Evolutionary conservation across 345 rosid species (phyloP), one percentile per base, ranked within the genome.

Genomic region (Camelina sativa): DNA sequence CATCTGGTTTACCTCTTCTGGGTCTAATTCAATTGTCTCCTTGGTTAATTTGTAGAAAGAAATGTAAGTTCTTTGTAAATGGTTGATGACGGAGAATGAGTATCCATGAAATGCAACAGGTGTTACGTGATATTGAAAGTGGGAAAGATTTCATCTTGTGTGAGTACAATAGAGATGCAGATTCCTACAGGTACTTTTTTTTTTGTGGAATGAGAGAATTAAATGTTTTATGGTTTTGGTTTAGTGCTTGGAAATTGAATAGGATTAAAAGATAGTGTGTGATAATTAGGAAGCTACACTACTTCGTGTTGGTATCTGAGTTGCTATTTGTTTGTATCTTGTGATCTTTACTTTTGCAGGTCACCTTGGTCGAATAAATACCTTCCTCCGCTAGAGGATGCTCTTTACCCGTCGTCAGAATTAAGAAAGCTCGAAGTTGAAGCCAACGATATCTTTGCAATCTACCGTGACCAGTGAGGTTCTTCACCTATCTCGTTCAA

Each of bases 401-500:
- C 93, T 4, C 89, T 73, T 5, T 87, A 79, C 70, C 98, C 97
- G 19, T 89, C 98, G 13, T 55, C 85, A 30, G 87, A 84, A 70
- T 78, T 94, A 78, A 90, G 98, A 84, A 87, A 92, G 61, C 92
- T 91, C 23, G 98, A 94, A 82, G 81, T 86, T 57, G 97, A 94
- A 82, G 97, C 97, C 7, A 94, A 94, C 40, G 98, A 90, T 2
- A 77, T 92, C 79, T 94, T 94, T 79, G 73, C 93, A 70, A 71
- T 90, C 72, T 94, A 94, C 74, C 88, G 92, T 91, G 98, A 94
- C 92, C 98, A 94, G 98, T 94, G 96, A 94, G 98, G 91, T 89
- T 90, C 97, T 87, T 91, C 75, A 57, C 92, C 85, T 88, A 76
- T 86, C 90, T 89, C 83, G 84, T 86, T 82, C 69, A 79, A 44